These are phyloP conservation scores for Leishmania tropica DNA, from an alignment of 208 protist species.

Conservation along the genomic window DNA sequence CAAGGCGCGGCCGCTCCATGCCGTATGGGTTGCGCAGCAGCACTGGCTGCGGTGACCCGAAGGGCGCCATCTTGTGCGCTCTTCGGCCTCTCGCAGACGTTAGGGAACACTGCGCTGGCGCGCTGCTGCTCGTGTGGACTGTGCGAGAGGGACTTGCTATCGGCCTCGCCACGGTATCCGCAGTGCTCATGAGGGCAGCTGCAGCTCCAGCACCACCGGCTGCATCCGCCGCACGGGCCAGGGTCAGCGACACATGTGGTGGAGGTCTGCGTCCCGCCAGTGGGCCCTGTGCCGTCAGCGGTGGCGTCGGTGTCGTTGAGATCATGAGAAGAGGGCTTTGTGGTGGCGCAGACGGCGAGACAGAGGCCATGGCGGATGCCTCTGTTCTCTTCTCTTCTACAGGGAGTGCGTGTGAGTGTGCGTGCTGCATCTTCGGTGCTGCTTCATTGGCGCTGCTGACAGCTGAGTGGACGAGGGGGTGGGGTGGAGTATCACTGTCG, in stretches of 20 bases:
- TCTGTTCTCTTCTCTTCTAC: neutral
- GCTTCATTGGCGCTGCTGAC: neutral
- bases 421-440: neutral
- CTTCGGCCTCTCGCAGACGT: neutral
- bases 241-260: neutral
- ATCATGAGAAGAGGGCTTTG: neutral
- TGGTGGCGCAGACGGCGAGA: neutral
- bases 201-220: neutral
- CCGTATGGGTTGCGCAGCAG: slow-evolving; percentile 14
- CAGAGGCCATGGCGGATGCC: neutral
- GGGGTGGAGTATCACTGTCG: neutral
- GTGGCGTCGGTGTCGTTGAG: neutral
- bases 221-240: neutral
- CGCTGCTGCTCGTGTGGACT: neutral
- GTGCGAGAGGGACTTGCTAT: neutral
- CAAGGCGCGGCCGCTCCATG: neutral
- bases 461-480: neutral
- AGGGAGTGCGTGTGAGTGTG: neutral
- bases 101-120: neutral
- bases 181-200: neutral
- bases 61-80: neutral
- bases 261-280: slow-evolving; percentile 1
- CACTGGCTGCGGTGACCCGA: neutral
- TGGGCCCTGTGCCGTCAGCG: slow-evolving; percentile 3
- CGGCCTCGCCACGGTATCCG: neutral